phyloP scores from a whole-genome alignment of 2,329 filamentous ascomycete genomes.

The Dothistroma pini region DNA sequence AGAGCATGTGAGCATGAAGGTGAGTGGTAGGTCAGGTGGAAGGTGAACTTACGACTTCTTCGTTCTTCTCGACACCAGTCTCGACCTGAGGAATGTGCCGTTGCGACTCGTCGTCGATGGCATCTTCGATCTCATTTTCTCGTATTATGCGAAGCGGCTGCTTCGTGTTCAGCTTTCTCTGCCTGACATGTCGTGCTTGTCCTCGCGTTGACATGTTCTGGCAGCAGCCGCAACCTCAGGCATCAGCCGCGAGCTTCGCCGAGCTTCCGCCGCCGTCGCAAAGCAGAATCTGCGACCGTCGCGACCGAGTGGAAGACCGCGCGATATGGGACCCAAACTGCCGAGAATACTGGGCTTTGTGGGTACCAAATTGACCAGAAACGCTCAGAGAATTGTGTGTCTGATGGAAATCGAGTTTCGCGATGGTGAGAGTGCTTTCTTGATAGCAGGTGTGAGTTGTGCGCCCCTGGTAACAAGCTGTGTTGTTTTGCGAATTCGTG shows the following conservation, averaged over 20 bases:
- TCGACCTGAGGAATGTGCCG: constrained; percentile 80
- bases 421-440: not conserved
- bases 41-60: constrained; percentile 80
- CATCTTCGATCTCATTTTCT: constrained; percentile 83
- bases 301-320: not conserved
- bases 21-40: constrained; percentile 13
- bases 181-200: constrained; percentile 53
- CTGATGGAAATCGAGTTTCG: not conserved
- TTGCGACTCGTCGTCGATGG: constrained; percentile 77
- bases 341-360: not conserved
- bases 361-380: not conserved
- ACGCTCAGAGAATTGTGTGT: not conserved
- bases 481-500: not conserved
- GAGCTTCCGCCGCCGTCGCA: constrained; percentile 6
- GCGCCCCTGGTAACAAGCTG: not conserved
- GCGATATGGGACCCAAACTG: not conserved
- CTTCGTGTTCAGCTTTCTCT: constrained; percentile 91
- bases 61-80: constrained; percentile 93
- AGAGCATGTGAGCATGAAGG: constrained; percentile 19
- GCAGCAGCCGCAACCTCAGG: not conserved
- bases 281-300: constrained; percentile 1
- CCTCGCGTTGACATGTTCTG: constrained; percentile 32
- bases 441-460: not conserved
- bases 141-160: constrained; percentile 80
- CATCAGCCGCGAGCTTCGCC: constrained; percentile 2